Conservation (phyloP, 192 early-diverging fungal species). For the Rhizophagus sp. region DNA sequence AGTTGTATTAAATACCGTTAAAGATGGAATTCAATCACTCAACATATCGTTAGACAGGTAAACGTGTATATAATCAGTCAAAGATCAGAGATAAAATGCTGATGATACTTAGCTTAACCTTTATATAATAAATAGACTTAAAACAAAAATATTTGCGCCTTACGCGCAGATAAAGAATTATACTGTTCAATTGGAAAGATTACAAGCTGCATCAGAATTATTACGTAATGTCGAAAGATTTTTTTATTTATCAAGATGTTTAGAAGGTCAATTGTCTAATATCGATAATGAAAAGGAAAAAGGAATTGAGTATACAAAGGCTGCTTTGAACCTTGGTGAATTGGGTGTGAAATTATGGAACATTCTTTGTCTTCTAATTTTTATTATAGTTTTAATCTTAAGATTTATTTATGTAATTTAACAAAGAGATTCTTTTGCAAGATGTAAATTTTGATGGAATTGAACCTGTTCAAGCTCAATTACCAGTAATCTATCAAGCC, state of each 20-base stretch:
- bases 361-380: background rate
- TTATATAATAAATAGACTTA: slow-evolving; percentile 42
- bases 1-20: slow-evolving; percentile 49
- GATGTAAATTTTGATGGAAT: slow-evolving; percentile 68
- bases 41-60: slow-evolving; percentile 61
- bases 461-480: slow-evolving; percentile 59
- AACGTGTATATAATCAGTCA: background rate
- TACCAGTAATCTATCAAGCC: slow-evolving; percentile 46
- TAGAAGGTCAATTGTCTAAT: slow-evolving; percentile 57
- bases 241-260: slow-evolving; percentile 56
- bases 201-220: slow-evolving; percentile 62
- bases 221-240: slow-evolving; percentile 63
- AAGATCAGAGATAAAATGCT: background rate
- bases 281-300: slow-evolving; percentile 33
- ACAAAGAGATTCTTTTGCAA: slow-evolving; percentile 51
- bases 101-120: background rate
- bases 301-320: slow-evolving; percentile 48
- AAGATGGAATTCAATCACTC: slow-evolving; percentile 52
- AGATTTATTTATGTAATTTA: background rate
- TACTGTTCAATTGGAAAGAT: slow-evolving; percentile 61
- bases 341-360: slow-evolving; percentile 48
- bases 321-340: slow-evolving; percentile 60
- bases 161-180: slow-evolving; percentile 62
- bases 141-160: slow-evolving; percentile 58
- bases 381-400: background rate